phyloP scores from a whole-genome alignment of 2,329 filamentous ascomycete genomes.

The Alternaria triticina region DNA sequence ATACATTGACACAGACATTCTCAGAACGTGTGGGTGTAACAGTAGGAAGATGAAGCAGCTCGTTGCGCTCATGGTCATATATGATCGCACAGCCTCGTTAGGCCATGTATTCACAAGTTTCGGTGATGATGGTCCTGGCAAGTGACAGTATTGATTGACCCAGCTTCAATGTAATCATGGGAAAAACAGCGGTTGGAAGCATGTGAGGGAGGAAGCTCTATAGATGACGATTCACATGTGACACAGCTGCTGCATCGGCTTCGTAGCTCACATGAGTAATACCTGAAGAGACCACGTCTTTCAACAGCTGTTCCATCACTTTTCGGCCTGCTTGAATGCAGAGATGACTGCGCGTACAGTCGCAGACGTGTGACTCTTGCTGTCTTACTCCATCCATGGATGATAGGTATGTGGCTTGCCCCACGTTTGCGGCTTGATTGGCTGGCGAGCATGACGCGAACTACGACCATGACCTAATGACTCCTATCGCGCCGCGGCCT shows the following conservation, averaged over 20 bases:
- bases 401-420: conserved; percentile 10
- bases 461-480: conserved; percentile 23
- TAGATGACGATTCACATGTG: background rate
- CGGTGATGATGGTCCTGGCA: background rate
- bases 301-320: background rate
- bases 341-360: conserved; percentile 6
- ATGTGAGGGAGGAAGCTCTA: background rate
- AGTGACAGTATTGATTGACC: background rate
- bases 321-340: background rate
- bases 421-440: conserved; percentile 39
- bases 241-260: background rate
- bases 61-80: background rate
- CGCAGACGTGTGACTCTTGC: conserved; percentile 21
- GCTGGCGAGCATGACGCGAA: conserved; percentile 25
- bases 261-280: background rate
- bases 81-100: background rate
- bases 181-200: background rate
- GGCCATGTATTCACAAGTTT: background rate
- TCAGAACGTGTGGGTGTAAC: background rate
- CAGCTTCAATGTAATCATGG: background rate
- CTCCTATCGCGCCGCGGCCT: conserved; percentile 24
- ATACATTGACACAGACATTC: background rate
- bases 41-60: background rate
- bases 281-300: background rate
- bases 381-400: conserved; percentile 2